Percentiles rank a stretch among this genome's conserved stretches.
These are phyloP conservation scores for Erodium texanum DNA, from an alignment of 441 rosid genomes.

Conservation along the genomic window DNA sequence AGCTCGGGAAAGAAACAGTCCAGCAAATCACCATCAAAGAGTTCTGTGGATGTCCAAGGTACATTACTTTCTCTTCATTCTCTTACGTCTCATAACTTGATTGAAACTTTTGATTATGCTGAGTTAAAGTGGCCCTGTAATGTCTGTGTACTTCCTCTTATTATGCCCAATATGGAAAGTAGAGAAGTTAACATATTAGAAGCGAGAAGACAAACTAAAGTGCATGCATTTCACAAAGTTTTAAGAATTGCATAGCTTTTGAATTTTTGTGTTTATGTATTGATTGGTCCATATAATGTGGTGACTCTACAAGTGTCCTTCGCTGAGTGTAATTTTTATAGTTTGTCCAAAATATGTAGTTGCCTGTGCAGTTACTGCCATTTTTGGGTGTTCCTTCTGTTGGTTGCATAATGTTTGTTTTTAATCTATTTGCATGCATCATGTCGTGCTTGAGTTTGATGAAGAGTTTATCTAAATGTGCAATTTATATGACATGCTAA, in stretches of 20 bases:
- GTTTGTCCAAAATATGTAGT: background rate
- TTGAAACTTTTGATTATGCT: constrained; percentile 9
- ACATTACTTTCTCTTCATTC: constrained; percentile 2
- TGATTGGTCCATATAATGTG: background rate
- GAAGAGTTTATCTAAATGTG: background rate
- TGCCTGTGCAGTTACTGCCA: background rate
- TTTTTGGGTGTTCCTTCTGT: background rate
- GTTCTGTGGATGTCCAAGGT: constrained; percentile 57
- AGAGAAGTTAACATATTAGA: too few relatives aligned
- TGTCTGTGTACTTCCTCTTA: background rate
- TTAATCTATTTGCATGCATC: background rate
- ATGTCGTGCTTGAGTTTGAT: background rate
- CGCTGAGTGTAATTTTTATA: background rate
- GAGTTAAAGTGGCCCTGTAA: background rate
- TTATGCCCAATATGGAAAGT: too few relatives aligned
- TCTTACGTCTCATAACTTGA: background rate
- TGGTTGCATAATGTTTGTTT: background rate
- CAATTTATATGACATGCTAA: background rate
- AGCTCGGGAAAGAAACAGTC: constrained; percentile 45
- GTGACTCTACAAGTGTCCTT: background rate
- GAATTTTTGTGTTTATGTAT: background rate
- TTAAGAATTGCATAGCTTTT: background rate
- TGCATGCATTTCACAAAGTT: background rate
- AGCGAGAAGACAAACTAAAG: background rate
- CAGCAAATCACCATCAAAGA: constrained; percentile 38